A percentile compares a stretch with the other conserved stretches of the same genome.
These are phyloP conservation scores for Neurospora sp. DNA, from an alignment of 495 filamentous ascomycete genomes.

Conservation along the genomic window DNA sequence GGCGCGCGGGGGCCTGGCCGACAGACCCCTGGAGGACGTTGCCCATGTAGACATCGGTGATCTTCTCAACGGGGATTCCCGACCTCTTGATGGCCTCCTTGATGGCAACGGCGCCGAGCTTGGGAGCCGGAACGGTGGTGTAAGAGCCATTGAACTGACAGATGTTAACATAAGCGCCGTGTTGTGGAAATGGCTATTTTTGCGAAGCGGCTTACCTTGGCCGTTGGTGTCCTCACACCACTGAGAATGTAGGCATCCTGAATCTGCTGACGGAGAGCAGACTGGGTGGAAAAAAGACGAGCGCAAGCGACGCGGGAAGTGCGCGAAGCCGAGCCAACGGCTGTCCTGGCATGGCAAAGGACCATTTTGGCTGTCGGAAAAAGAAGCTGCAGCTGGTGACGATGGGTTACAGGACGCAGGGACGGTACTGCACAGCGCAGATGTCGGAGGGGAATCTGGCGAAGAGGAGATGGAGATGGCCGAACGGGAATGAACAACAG, in stretches of 20 bases:
- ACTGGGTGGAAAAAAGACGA: constrained; percentile 59
- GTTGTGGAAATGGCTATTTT: background rate
- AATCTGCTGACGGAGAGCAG: constrained; percentile 53
- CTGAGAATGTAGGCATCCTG: constrained; percentile 87
- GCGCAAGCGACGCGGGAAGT: constrained; percentile 18
- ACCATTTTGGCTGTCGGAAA: background rate
- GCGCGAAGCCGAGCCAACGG: background rate
- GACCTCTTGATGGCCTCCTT: constrained; percentile 80
- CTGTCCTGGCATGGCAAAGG: background rate
- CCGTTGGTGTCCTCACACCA: constrained; percentile 78
- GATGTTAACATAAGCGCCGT: constrained; percentile 6
- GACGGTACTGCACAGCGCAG: background rate
- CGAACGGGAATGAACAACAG: background rate
- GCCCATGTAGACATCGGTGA: constrained; percentile 92
- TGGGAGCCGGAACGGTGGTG: constrained; percentile 67
- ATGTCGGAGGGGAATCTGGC: background rate
- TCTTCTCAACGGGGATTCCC: constrained; percentile 60
- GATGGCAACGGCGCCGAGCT: constrained; percentile 81
- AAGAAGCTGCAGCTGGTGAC: background rate
- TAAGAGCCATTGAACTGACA: constrained; percentile 86
- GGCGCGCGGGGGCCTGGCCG: constrained; percentile 85
- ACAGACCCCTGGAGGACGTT: constrained; percentile 81
- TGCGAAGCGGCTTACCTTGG: constrained; percentile 48
- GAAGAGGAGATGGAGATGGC: background rate
- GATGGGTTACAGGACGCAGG: background rate